Percentiles rank a stretch among this genome's conserved stretches.
These are phyloP conservation scores for Fraxinus excelsior DNA, from an alignment of 257 asterid genomes.

Conservation along the genomic window DNA sequence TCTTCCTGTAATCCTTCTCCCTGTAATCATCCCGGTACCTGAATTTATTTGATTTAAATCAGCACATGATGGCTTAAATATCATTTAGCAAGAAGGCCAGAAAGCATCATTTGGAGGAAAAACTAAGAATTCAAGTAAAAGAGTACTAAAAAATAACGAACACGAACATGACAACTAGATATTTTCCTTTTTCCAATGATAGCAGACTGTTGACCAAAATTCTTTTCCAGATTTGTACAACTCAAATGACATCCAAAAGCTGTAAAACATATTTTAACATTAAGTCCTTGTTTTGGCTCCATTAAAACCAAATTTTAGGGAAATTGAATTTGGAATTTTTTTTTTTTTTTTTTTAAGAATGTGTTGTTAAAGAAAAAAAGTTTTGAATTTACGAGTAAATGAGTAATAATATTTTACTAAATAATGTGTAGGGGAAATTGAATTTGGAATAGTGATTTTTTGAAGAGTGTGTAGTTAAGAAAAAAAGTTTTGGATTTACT, in stretches of 20 bases:
- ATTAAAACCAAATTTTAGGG: too few species aligned
- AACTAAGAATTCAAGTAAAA: not conserved
- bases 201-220: not conserved
- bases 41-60: not conserved
- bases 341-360: too few species aligned
- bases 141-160: not conserved
- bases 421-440: too few species aligned
- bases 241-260: not conserved
- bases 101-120: not conserved
- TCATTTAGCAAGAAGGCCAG: not conserved
- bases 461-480: too few species aligned
- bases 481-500: too few species aligned
- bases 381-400: too few species aligned
- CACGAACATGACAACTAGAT: not conserved
- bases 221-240: not conserved
- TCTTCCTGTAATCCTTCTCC: conserved; percentile 67
- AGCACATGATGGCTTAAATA: not conserved
- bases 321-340: too few species aligned
- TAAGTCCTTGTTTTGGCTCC: too few species aligned
- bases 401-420: too few species aligned
- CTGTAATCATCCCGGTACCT: conserved; percentile 55
- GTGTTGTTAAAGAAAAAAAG: too few species aligned
- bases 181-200: not conserved
- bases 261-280: not conserved
- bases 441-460: too few species aligned